Evolutionary conservation across 2,329 filamentous ascomycete genomes (phyloP).

Genomic region (Clarireedia paspali): DNA sequence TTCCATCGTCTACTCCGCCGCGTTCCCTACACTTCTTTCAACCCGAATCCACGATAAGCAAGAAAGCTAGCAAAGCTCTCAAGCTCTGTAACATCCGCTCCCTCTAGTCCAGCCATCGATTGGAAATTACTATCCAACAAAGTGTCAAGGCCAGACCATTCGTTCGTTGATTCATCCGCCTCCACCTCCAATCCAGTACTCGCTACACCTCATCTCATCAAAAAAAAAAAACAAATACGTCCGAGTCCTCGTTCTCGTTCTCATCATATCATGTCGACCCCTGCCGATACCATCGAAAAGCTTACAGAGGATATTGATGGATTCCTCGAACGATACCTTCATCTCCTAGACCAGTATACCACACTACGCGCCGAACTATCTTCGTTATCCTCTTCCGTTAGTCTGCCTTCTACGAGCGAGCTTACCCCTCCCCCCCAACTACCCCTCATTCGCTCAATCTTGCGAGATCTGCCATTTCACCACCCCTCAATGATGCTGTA

Average conservation of each 20-base stretch:
- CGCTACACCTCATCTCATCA: not conserved
- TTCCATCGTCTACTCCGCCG: no score
- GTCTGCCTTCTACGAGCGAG: conserved; percentile 41
- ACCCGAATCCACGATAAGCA: no score
- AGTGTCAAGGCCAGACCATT: no score
- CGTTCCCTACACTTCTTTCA: no score
- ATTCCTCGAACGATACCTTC: conserved; percentile 44
- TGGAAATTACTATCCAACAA: no score
- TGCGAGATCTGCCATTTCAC: not conserved
- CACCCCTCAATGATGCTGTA: not conserved
- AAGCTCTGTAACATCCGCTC: no score
- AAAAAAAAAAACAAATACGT: not conserved
- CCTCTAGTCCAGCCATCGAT: no score
- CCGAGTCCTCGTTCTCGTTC: not conserved
- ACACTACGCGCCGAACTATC: conserved; percentile 48
- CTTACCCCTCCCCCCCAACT: conserved; percentile 33
- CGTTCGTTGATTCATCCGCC: not conserved
- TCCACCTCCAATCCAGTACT: no score
- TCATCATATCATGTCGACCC: not conserved
- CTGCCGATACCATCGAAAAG: not conserved
- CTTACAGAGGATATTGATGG: conserved; percentile 2
- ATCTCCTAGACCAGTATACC: conserved; percentile 58
- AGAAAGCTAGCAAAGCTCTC: no score
- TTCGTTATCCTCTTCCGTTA: conserved; percentile 38
- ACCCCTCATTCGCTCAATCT: not conserved